A percentile compares a stretch with the other conserved stretches of the same genome.
These are phyloP conservation scores for Mangifera indica DNA, from an alignment of 345 rosid genomes.

Conservation along the genomic window DNA sequence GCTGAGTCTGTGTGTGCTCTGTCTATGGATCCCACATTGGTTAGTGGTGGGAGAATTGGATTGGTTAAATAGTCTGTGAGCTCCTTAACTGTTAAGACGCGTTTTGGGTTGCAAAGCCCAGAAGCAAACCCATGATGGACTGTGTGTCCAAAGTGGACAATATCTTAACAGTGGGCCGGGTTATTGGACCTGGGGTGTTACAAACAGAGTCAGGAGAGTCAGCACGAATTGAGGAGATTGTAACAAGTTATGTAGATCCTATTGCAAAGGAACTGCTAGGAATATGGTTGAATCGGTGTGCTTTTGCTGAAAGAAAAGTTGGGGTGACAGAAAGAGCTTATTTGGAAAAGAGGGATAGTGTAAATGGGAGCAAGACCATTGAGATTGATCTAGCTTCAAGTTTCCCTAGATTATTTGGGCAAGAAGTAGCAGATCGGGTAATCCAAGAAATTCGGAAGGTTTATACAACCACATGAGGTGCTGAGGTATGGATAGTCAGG, in stretches of 20 bases:
- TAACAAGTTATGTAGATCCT: conserved; percentile 44
- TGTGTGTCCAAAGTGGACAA: too few relatives aligned
- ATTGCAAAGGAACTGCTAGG: conserved; percentile 55
- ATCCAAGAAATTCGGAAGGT: conserved; percentile 48
- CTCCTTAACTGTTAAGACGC: too few relatives aligned
- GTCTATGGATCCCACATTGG: too few relatives aligned
- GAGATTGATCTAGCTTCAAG: conserved; percentile 70
- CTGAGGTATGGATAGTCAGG: too few relatives aligned
- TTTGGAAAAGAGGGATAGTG: conserved; percentile 54
- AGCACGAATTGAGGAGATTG: conserved; percentile 59
- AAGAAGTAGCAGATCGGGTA: conserved; percentile 47
- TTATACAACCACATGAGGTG: conserved; percentile 29
- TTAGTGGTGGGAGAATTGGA: too few relatives aligned
- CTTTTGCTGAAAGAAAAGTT: conserved; percentile 31
- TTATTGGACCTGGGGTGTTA: too few relatives aligned
- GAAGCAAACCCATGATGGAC: too few relatives aligned
- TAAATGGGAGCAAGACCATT: conserved; percentile 58
- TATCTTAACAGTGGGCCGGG: too few relatives aligned
- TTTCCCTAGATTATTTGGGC: conserved; percentile 77
- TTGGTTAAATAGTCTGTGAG: too few relatives aligned
- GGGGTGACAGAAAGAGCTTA: conserved; percentile 45
- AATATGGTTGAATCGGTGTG: conserved; percentile 75
- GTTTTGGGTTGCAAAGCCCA: too few relatives aligned
- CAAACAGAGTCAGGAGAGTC: conserved; percentile 38
- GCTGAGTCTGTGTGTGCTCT: too few relatives aligned